Conservation (phyloP, 768 basidiomycete species). For the Boletus rubropictus region DNA sequence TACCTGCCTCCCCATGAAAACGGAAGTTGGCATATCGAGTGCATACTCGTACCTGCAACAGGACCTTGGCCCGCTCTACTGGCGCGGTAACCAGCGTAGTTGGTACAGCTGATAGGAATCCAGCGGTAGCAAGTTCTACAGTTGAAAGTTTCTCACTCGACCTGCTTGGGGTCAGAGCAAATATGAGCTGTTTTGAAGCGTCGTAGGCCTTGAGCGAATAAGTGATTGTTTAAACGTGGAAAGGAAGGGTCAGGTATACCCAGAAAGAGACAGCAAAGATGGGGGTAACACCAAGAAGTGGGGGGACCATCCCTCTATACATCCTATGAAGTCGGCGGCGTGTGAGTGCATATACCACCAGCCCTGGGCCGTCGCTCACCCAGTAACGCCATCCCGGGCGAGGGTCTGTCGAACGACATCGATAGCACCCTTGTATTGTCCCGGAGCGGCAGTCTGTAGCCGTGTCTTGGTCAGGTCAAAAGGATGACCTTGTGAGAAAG, state of each 20-base stretch:
- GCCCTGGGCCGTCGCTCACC: slow-evolving; percentile 44
- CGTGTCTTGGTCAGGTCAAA: slow-evolving; percentile 98
- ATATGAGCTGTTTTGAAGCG: slow-evolving; percentile 82
- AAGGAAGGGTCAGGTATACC: slow-evolving; percentile 41
- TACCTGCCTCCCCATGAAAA: slow-evolving; percentile 44
- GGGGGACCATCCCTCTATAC: slow-evolving; percentile 92
- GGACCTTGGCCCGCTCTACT: slow-evolving; percentile 93
- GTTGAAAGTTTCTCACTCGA: slow-evolving; percentile 56
- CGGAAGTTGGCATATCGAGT: neutral
- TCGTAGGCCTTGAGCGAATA: slow-evolving; percentile 72
- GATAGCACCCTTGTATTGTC: slow-evolving; percentile 84
- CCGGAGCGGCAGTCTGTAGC: slow-evolving; percentile 85
- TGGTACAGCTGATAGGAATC: slow-evolving; percentile 91
- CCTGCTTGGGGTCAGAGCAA: slow-evolving; percentile 72
- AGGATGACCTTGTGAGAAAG: slow-evolving; percentile 67
- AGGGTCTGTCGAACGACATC: slow-evolving; percentile 91
- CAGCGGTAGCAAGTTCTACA: slow-evolving; percentile 82
- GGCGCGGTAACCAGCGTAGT: slow-evolving; percentile 91
- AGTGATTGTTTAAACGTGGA: slow-evolving; percentile 6
- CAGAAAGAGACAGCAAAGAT: slow-evolving; percentile 98
- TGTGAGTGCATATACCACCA: slow-evolving; percentile 1
- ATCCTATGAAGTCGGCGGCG: slow-evolving; percentile 41
- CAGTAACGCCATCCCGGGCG: slow-evolving; percentile 83
- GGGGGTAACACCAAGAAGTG: slow-evolving; percentile 90
- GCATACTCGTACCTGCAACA: slow-evolving; percentile 64